Evolutionary conservation across 148 eudicot genomes (phyloP).

Genomic region (Suaeda aralocaspica): DNA sequence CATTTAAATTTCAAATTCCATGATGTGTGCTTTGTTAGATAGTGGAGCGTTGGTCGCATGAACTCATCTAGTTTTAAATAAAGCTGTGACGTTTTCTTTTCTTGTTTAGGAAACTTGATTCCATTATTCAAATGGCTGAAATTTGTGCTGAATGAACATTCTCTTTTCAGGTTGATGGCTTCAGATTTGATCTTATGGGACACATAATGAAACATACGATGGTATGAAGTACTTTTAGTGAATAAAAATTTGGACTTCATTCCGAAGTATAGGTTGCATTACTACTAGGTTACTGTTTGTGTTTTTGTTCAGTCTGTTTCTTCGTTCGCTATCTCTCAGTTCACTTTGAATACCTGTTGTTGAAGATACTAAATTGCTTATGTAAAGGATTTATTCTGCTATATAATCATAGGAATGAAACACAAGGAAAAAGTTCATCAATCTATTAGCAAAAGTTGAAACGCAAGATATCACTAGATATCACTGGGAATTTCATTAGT

Average conservation of each 20-base stretch:
- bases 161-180: conserved; percentile 87
- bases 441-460: no score
- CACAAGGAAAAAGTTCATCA: no score
- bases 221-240: conserved; percentile 42
- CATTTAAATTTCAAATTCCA: no score
- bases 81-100: not conserved
- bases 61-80: not conserved
- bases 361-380: not conserved
- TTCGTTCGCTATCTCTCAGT: not conserved
- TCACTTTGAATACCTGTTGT: no score
- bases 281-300: not conserved
- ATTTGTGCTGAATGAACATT: conserved; percentile 11
- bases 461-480: no score
- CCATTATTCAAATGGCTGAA: conserved; percentile 9
- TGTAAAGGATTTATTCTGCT: not conserved
- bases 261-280: not conserved
- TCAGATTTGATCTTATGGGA: conserved; percentile 98
- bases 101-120: conserved; percentile 1
- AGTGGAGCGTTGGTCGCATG: not conserved
- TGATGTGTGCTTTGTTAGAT: not conserved
- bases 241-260: not conserved
- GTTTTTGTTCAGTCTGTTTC: not conserved
- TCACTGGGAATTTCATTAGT: no score
- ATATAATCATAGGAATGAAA: not conserved
- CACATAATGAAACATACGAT: conserved; percentile 91